Conservation (phyloP, 371 early-diverging fungal genomes). For the Mucor indicus region DNA sequence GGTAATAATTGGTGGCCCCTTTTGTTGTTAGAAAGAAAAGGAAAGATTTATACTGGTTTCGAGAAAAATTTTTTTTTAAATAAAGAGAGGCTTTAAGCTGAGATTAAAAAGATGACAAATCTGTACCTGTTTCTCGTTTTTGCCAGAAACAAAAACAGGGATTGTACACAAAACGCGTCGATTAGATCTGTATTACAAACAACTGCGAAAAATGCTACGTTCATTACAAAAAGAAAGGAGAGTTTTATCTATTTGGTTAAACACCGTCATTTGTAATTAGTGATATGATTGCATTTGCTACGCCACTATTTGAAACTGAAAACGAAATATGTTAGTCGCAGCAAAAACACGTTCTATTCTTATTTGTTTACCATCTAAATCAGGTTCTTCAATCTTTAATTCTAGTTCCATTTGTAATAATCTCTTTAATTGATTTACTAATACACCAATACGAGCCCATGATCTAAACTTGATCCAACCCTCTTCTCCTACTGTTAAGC, state of each 20-base stretch:
- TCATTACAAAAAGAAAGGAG: not conserved
- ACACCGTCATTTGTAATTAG: slow-evolving; percentile 24
- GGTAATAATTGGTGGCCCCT: slow-evolving; percentile 21
- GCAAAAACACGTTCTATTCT: not conserved
- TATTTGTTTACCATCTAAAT: slow-evolving; percentile 44
- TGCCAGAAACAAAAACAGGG: too few species aligned
- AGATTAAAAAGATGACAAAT: too few species aligned
- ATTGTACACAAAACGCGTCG: too few species aligned
- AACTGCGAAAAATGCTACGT: not conserved
- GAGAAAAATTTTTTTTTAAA: slow-evolving; percentile 4
- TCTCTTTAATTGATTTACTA: slow-evolving; percentile 71
- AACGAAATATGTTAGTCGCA: not conserved
- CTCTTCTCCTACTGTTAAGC: slow-evolving; percentile 54
- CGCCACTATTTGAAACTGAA: slow-evolving; percentile 20
- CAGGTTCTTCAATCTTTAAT: slow-evolving; percentile 70
- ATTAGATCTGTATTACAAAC: not conserved
- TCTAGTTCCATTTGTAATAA: slow-evolving; percentile 67
- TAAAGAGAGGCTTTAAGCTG: not conserved
- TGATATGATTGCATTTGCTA: slow-evolving; percentile 21
- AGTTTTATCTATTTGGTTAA: slow-evolving; percentile 2
- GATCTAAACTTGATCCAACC: slow-evolving; percentile 69
- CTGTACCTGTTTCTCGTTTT: not conserved
- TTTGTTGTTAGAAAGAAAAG: slow-evolving; percentile 20
- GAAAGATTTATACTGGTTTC: slow-evolving; percentile 7
- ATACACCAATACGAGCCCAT: slow-evolving; percentile 78